Base-by-base conservation (phyloP, 257 asterid species). In the Primulina huaijiensis region DNA sequence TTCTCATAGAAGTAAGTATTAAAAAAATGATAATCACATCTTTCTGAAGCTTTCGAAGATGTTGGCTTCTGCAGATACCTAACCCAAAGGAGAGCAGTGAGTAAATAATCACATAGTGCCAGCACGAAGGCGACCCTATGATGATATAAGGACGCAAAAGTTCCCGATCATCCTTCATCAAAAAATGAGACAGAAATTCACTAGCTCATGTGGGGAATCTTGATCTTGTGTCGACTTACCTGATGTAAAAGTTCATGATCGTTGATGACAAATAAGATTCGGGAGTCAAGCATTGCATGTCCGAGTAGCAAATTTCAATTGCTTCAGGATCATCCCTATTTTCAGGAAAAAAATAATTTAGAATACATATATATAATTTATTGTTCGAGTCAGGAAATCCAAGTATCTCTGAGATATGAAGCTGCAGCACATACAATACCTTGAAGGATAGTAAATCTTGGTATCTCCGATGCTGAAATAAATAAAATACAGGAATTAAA, bases 1-100 rank as follows among this genome's bases (percentile, higher is more conserved):
- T 92, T 94, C 80, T 77, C 74, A 73, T 94, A 94, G 79, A 94
- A 91, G 82, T 84, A 94, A 17, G 99, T 94, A 79, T 89, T 89
- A 11, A 94, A 94, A 69, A 89, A 83, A 74, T 91, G 95, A 81
- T 67, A 89, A 66, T 78, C 74, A 58, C 75, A 40, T 68, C 71
- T 64, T 76, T 73, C 83, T 61, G 69, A 43, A 64, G 76, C 72
- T 57, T 67, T 58, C 23, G 78, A 74, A 72, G 84, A 78, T 72
- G 74, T 57, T 68, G 64, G 75, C 72, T 84, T 82, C 90, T 88
- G 96, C 87, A 91, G 81, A 75, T 88, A 87, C 86, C 99, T 94
- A 81, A 68, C 29, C 55, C 77, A 76, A 72, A 76, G 70, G 34
- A 74, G 64, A 73, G 63, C 71, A 73, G 63, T 64, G 43, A 33